Evolutionary conservation across 176 grass and related monocot genomes (phyloP), one percentile per base, ranked within the genome.

Genomic region (Microstegium vimineum): DNA sequence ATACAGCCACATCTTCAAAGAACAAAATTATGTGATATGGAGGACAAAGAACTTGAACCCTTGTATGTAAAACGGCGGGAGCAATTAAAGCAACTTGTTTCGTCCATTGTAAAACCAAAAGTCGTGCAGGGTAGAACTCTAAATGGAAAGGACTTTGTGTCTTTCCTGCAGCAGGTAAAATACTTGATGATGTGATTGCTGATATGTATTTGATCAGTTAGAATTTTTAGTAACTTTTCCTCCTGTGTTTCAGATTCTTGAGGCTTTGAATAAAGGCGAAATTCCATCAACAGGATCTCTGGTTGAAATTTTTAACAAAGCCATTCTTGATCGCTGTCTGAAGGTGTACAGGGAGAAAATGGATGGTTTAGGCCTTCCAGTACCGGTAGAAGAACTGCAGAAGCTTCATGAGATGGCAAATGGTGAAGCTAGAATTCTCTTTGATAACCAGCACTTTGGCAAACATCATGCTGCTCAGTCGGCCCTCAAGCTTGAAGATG

Each of bases 1-100:
- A 86, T 86, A 26, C 91, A 99, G 96, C 96, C 96, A 71, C 96
- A 99, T 95, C 87, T 99, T 38, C 93, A 95, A 95, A 95, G 96
- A 91, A 99, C 96, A 74, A 99, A 93, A 78, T 84, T 99, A 77
- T 99, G 96, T 62, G 93, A 99, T 4, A 78, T 99, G 90, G 90
- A 93, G 31, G 96, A 99, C 79, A 85, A 74, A 62, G 89, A 99
- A 80, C 90, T 99, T 47, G 93, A 93, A 23, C 85, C 84, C 38
- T 77, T 86, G 28, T 99, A 99, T 79, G 86, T 99, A 63, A 17
- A 90, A 80, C 93, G 87, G 63, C 83, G 93, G 82, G 96, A 95
- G 13, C 80, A 95, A 66, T 83, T 99, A 84, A 99, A 99, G 85
- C 62, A 95, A 86, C 67, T 99, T 27, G 96, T 99, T 77, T 18